Base-by-base conservation (phyloP, 441 rosid genomes). In the Gossypium schwendimanii region DNA sequence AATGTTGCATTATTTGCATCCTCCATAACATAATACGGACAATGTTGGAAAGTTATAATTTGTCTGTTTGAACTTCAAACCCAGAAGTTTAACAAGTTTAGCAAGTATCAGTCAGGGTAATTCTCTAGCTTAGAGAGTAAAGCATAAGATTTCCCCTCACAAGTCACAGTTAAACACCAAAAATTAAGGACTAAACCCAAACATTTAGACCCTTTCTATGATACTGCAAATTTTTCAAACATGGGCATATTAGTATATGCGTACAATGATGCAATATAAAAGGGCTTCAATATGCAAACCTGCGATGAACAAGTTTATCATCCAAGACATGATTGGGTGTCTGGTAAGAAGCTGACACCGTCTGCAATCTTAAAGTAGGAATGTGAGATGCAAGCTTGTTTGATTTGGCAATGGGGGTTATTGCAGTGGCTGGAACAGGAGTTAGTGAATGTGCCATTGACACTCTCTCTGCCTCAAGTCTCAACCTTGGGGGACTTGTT, bases 381-480 rank as follows among this genome's bases (percentile, higher is more conserved):
- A 24, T 28, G 52, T 54, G 50, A n/a, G 70, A 6, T 53, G 31
- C 3, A 20, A 21, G 33, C 14, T 23, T 71, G 57, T 39, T 70
- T 3, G 78, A 75, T 53, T 73, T 80, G 66, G 70, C 12, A 44
- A 64, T 55, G 31, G 21, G 66, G 17, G 49, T 15, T 62, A 41
- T 36, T 36, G 49, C 49, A 17, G 6, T 33, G 49, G 26, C 65
- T 7, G 65, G 47, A 57, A 72, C 70, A 71, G 80, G 77, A 74
- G 73, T 28, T 33, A 87, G 73, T 14, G 89, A 82, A 82, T 82
- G 84, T 61, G 84, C 83, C 96, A 91, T 84, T 17, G 57, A 15
- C 57, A 15, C 21, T 52, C 49, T 2, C 14, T 10, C 23, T 15
- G 10, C 7, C 6, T n/a, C 54, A 21, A 1, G 3, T 55, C 18